Evolutionary conservation across 1,284 basidiomycete genomes (phyloP).

Genomic region (Trichosporon ovoides): DNA sequence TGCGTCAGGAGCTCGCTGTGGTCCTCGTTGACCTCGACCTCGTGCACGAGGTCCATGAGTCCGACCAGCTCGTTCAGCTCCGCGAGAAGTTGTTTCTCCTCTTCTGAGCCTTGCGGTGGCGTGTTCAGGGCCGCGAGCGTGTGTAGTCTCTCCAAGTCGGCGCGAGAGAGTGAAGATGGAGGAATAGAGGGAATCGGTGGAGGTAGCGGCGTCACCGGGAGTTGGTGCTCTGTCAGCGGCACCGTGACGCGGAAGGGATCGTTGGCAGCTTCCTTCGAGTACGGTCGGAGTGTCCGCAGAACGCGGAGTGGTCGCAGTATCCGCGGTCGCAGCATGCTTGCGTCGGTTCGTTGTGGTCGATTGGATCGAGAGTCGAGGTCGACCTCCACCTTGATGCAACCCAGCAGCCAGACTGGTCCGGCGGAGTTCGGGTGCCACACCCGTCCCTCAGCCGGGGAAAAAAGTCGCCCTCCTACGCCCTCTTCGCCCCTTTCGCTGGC

Average conservation of each 20-base stretch:
- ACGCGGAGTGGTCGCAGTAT: not conserved
- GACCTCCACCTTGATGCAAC: no score
- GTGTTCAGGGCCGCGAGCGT: conserved; percentile 18
- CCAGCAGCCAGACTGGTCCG: not conserved
- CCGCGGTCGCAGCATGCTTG: not conserved
- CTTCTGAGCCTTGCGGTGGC: conserved; percentile 11
- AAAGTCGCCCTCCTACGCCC: not conserved
- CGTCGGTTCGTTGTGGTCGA: not conserved
- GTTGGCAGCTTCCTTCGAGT: not conserved
- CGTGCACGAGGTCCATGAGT: conserved; percentile 22
- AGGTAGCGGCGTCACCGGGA: conserved; percentile 12
- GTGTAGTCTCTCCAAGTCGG: conserved; percentile 15
- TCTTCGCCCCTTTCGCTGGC: not conserved
- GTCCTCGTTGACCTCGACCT: conserved; percentile 11
- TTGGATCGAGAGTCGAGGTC: not conserved
- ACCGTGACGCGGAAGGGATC: conserved; percentile 10
- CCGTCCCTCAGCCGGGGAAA: not conserved
- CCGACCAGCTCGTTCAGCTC: conserved; percentile 22
- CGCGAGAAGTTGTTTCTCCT: conserved; percentile 11
- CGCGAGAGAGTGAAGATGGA: conserved; percentile 5
- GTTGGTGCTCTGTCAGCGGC: conserved; percentile 9
- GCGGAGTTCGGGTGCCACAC: conserved; percentile 4
- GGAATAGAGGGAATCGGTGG: conserved; percentile 11
- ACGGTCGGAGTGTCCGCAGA: not conserved
- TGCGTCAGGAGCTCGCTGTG: conserved; percentile 13